Evolutionary conservation across 768 basidiomycete species (phyloP).

Genomic region (Chalciporus pseudorubinellus): DNA sequence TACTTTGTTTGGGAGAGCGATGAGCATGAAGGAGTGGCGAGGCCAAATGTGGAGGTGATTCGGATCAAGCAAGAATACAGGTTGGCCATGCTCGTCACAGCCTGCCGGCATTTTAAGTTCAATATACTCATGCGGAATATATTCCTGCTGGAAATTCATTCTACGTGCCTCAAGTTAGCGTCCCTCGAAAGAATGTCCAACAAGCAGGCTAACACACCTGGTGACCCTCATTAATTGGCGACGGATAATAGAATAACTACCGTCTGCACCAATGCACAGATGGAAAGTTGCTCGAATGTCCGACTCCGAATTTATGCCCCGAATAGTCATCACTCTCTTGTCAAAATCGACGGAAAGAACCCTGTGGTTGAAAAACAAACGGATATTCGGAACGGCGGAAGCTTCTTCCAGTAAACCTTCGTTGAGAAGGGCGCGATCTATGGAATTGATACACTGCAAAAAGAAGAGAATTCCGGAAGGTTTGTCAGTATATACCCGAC

Average conservation of each 20-base stretch:
- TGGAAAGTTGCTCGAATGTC: slow-evolving; percentile 58
- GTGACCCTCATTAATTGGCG: slow-evolving; percentile 94
- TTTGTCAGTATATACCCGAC: slow-evolving; percentile 22
- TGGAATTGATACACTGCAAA: slow-evolving; percentile 86
- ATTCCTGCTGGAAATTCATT: slow-evolving; percentile 94
- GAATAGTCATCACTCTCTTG: slow-evolving; percentile 51
- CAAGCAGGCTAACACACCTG: slow-evolving; percentile 52
- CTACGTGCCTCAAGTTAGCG: slow-evolving; percentile 42
- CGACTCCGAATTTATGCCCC: slow-evolving; percentile 42
- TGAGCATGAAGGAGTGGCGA: slow-evolving; percentile 98
- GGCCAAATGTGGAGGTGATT: slow-evolving; percentile 99
- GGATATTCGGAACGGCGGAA: slow-evolving; percentile 58
- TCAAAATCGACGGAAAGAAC: slow-evolving; percentile 76
- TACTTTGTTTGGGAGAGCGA: slow-evolving; percentile 97
- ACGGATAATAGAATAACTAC: slow-evolving; percentile 88
- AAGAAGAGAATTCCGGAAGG: slow-evolving; percentile 20
- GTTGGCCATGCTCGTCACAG: slow-evolving; percentile 53
- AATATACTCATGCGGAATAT: slow-evolving; percentile 94
- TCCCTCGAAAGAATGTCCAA: slow-evolving; percentile 5
- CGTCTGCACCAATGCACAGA: slow-evolving; percentile 90
- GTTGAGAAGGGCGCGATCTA: slow-evolving; percentile 86
- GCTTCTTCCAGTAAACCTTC: slow-evolving; percentile 79
- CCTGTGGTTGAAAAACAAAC: slow-evolving; percentile 78
- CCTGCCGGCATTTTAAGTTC: slow-evolving; percentile 95
- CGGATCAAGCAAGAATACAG: slow-evolving; percentile 83